These are phyloP conservation scores for Lagenidium sp. DNA, from an alignment of 352 stramenopile species.

Conservation along the genomic window DNA sequence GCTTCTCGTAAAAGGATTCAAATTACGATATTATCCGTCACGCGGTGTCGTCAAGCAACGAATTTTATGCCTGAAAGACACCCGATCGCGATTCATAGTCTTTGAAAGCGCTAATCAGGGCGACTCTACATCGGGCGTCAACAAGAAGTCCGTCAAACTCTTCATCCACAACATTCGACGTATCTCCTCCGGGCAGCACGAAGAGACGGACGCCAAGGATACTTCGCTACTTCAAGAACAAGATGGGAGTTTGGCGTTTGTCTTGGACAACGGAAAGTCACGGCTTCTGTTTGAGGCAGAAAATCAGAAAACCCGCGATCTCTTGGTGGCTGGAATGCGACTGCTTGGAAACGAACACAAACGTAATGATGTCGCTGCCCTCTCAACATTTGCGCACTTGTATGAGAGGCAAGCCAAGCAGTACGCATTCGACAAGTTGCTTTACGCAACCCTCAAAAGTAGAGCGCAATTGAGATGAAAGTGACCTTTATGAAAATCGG, in stretches of 20 bases:
- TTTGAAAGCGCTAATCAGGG: conserved; percentile 28
- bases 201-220: conserved; percentile 2
- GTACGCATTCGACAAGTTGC: conserved; percentile 6
- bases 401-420: conserved; percentile 12
- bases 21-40: conserved; percentile 48
- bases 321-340: conserved; percentile 54
- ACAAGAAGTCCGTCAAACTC: conserved; percentile 45
- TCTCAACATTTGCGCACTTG: conserved; percentile 17
- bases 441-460: conserved; percentile 10
- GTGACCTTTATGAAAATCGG: too few species aligned
- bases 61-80: conserved; percentile 24
- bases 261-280: conserved; percentile 51
- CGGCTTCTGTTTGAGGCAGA: conserved; percentile 56
- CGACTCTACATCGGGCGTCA: conserved; percentile 1
- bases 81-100: conserved; percentile 37
- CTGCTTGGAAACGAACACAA: conserved; percentile 56
- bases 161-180: conserved; percentile 49
- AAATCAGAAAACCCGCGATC: conserved; percentile 49
- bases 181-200: conserved; percentile 13
- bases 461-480: too few species aligned
- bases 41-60: conserved; percentile 35
- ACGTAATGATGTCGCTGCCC: conserved; percentile 21
- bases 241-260: conserved; percentile 26
- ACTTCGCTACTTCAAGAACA: too few species aligned
- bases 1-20: conserved; percentile 53